phyloP scores from a whole-genome alignment of 352 stramenopile genomes.

The Phytopythium chamaehyphon region DNA sequence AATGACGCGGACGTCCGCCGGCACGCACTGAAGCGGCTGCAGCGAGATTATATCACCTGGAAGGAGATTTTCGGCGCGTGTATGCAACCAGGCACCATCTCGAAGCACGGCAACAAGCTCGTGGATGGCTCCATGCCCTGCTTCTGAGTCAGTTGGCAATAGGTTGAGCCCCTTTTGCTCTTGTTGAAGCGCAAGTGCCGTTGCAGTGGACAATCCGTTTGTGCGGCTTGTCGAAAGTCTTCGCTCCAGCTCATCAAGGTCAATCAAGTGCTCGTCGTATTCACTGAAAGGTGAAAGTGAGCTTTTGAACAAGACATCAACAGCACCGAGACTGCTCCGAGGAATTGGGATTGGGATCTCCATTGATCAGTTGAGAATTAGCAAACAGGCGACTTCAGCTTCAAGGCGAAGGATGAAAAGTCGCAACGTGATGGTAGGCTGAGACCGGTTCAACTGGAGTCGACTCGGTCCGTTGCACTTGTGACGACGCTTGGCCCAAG shows the following conservation, averaged over 20 bases:
- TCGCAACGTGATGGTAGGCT: too few relatives aligned
- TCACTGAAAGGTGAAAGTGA: background rate
- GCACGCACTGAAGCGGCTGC: constrained; percentile 45
- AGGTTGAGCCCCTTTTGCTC: constrained; percentile 31
- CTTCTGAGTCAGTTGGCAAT: constrained; percentile 38
- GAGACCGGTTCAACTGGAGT: too few relatives aligned
- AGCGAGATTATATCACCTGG: constrained; percentile 43
- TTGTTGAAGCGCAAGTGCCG: constrained; percentile 14
- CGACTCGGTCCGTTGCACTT: too few relatives aligned
- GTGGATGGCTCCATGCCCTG: constrained; percentile 46
- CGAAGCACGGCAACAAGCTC: constrained; percentile 52
- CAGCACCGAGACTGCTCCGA: too few relatives aligned
- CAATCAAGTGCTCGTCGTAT: constrained; percentile 44
- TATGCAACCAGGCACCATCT: constrained; percentile 53
- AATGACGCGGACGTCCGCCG: constrained; percentile 44
- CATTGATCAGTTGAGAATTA: too few relatives aligned
- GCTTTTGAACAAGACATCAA: constrained; percentile 2
- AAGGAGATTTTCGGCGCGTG: constrained; percentile 47
- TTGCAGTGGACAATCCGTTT: constrained; percentile 17
- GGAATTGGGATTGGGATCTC: too few relatives aligned
- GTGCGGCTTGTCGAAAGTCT: constrained; percentile 30
- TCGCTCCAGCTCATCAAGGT: constrained; percentile 41
- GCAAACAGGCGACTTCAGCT: too few relatives aligned
- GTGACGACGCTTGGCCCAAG: too few relatives aligned
- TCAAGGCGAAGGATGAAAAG: too few relatives aligned